Conservation (phyloP, 768 basidiomycete species). For the Trametes villosa region DNA sequence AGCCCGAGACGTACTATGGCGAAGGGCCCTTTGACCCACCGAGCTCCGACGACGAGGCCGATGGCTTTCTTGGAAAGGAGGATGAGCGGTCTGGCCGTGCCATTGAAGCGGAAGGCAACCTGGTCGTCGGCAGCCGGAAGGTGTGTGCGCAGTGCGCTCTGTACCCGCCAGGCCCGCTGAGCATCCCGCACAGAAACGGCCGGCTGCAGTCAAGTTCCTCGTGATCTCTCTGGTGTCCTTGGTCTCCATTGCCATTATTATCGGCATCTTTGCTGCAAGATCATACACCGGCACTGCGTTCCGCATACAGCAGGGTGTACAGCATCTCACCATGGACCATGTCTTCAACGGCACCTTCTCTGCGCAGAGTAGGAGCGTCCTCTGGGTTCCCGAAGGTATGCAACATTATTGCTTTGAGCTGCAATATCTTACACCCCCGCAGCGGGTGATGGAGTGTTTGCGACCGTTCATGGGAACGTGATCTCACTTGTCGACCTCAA, state of each 20-base stretch:
- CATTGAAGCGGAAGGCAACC: conserved; percentile 33
- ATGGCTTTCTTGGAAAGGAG: conserved; percentile 54
- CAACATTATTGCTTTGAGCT: not conserved
- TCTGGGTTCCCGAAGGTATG: conserved; percentile 93
- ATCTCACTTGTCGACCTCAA: conserved; percentile 85
- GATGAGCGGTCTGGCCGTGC: conserved; percentile 35
- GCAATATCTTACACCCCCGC: not conserved
- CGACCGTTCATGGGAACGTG: conserved; percentile 57
- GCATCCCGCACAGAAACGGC: conserved; percentile 39
- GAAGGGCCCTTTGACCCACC: conserved; percentile 80
- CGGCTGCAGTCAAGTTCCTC: conserved; percentile 62
- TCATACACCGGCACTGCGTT: conserved; percentile 65
- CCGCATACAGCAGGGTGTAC: conserved; percentile 54
- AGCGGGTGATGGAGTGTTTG: conserved; percentile 97
- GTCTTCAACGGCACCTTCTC: conserved; percentile 91
- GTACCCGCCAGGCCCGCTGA: not conserved
- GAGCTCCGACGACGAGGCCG: conserved; percentile 77
- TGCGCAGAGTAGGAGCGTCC: conserved; percentile 49
- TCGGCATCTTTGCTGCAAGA: conserved; percentile 80
- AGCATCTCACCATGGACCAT: conserved; percentile 84
- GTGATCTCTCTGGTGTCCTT: conserved; percentile 63
- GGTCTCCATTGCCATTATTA: conserved; percentile 61
- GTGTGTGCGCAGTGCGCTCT: conserved; percentile 31
- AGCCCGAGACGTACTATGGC: conserved; percentile 59
- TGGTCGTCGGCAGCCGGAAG: conserved; percentile 43